These are phyloP conservation scores for Rubia yunnanensis DNA, from an alignment of 257 asterid species.

Conservation along the genomic window DNA sequence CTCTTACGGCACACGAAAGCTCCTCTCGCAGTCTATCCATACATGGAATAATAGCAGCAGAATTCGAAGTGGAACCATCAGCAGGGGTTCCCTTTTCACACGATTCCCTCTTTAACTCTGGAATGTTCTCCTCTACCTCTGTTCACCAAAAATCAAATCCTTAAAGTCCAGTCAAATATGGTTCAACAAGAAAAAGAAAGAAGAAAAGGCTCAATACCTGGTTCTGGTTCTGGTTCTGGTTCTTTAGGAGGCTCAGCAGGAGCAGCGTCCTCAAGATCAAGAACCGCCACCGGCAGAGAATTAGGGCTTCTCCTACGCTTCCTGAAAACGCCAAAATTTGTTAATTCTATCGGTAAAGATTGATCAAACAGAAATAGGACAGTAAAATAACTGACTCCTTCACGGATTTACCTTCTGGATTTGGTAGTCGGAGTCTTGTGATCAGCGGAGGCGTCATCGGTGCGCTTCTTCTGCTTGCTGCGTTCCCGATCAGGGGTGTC, in stretches of 20 bases:
- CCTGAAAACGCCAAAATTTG: constrained; percentile 24
- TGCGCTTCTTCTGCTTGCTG: constrained; percentile 46
- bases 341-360: neutral
- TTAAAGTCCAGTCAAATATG: neutral
- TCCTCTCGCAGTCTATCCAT: constrained; percentile 87
- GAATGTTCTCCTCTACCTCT: constrained; percentile 25
- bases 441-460: constrained; percentile 24
- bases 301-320: constrained; percentile 52
- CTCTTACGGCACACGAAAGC: constrained; percentile 90
- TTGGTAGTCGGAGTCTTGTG: constrained; percentile 61
- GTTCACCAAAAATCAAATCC: neutral
- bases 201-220: constrained; percentile 17
- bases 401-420: constrained; percentile 58
- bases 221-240: constrained; percentile 20
- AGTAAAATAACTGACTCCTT: neutral
- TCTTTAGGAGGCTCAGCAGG: constrained; percentile 24
- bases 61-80: constrained; percentile 24
- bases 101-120: constrained; percentile 18
- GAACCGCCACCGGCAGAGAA: constrained; percentile 39
- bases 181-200: neutral
- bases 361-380: neutral
- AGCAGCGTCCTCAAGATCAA: constrained; percentile 54
- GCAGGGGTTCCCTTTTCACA: constrained; percentile 24
- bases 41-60: constrained; percentile 55
- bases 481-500: constrained; percentile 76